Conservation (phyloP, 306 rosid species). For the Quillaja saponaria region DNA sequence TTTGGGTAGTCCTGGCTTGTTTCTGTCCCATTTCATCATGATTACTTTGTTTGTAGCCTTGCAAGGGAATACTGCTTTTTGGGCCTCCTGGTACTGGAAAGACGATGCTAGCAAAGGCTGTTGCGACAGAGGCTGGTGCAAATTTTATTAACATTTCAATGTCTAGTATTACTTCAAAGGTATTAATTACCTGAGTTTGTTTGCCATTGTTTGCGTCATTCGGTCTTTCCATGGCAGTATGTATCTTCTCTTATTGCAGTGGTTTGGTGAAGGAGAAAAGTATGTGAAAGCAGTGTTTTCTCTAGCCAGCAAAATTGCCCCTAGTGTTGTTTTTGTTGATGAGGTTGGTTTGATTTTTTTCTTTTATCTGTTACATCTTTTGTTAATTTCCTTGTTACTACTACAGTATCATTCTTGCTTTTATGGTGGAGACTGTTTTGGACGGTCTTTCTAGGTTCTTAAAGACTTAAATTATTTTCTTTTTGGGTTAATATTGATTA, state of each 20-base stretch:
- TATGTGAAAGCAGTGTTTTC: conserved; percentile 95
- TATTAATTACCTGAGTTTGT: conserved; percentile 26
- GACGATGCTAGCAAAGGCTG: conserved; percentile 99
- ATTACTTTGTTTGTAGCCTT: conserved; percentile 58
- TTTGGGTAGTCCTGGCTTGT: conserved; percentile 19
- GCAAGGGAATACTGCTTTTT: conserved; percentile 95
- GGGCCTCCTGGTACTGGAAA: conserved; percentile 99
- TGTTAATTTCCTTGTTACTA: not conserved
- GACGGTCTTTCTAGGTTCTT: not conserved
- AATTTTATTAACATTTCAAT: conserved; percentile 92
- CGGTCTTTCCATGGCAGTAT: conserved; percentile 19
- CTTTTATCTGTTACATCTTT: not conserved
- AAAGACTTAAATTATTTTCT: conserved; percentile 9
- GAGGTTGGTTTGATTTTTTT: conserved; percentile 61
- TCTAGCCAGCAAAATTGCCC: conserved; percentile 93
- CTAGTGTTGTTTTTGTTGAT: conserved; percentile 92
- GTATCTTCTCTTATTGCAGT: conserved; percentile 47
- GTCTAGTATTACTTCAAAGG: conserved; percentile 98
- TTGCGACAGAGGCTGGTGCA: conserved; percentile 99
- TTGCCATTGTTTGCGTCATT: not conserved
- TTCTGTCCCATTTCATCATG: conserved; percentile 13
- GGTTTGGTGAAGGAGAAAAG: conserved; percentile 99
- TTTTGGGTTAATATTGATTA: not conserved
- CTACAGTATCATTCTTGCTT: not conserved
- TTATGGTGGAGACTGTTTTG: not conserved